A percentile compares a stretch with the other conserved stretches of the same genome.
Evolutionary conservation across 1,139 yeast genomes (phyloP).

Genomic region (Geotrichum macrosporum): DNA sequence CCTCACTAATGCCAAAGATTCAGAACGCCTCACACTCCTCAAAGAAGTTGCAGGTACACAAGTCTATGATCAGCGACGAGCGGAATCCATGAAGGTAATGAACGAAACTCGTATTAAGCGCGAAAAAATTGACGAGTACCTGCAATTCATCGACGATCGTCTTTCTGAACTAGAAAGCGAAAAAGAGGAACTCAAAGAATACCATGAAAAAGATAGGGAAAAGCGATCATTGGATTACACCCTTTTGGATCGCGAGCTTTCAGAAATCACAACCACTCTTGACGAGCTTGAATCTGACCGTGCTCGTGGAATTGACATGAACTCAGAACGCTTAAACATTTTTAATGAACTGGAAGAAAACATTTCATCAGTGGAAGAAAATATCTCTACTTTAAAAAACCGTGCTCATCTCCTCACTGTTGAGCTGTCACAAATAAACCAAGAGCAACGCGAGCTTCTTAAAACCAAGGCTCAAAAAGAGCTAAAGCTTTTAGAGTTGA

Average conservation of each 20-base stretch:
- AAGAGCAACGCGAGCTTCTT: constrained; percentile 45
- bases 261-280: constrained; percentile 55
- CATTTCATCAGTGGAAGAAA: constrained; percentile 47
- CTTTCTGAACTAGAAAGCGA: constrained; percentile 77
- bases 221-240: constrained; percentile 73
- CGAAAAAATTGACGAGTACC: constrained; percentile 69
- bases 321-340: constrained; percentile 44
- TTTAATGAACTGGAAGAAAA: constrained; percentile 48
- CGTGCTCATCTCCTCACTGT: constrained; percentile 37
- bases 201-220: constrained; percentile 61
- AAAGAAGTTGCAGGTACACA: constrained; percentile 96
- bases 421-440: constrained; percentile 47
- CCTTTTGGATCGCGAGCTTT: constrained; percentile 70
- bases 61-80: constrained; percentile 76
- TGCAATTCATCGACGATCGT: constrained; percentile 65
- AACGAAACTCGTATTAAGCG: constrained; percentile 63
- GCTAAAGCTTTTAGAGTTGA: constrained; percentile 29
- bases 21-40: constrained; percentile 69
- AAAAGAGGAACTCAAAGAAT: constrained; percentile 66
- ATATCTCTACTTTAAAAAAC: constrained; percentile 44
- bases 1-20: constrained; percentile 82
- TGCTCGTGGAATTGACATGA: constrained; percentile 46
- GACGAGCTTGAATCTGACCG: constrained; percentile 61
- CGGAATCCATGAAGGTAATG: constrained; percentile 80
- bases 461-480: constrained; percentile 37